Conservation (phyloP, 73 alveolate species). For the Paraurostyla sp. region DNA sequence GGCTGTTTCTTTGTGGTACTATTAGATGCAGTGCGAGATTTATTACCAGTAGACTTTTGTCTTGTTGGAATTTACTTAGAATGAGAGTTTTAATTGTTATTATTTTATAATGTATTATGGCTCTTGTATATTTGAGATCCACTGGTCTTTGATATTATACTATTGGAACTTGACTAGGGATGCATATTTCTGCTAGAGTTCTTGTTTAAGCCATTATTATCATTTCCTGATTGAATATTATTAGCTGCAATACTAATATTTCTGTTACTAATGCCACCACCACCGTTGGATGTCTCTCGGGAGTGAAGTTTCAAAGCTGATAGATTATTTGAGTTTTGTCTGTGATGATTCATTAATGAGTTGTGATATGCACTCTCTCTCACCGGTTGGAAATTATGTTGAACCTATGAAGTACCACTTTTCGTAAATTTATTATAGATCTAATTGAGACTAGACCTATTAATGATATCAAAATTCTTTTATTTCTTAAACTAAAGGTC, state of each 20-base stretch:
- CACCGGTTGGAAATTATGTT: not conserved
- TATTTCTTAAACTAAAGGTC: not conserved
- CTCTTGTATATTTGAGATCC: too few species aligned
- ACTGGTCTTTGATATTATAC: too few species aligned
- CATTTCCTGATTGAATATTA: not conserved
- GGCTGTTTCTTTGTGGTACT: not conserved
- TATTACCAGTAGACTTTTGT: too few species aligned
- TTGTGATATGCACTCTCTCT: not conserved
- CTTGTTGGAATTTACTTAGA: too few species aligned
- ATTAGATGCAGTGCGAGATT: too few species aligned
- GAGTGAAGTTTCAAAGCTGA: not conserved
- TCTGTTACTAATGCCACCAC: not conserved
- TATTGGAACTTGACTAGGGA: too few species aligned
- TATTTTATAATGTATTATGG: too few species aligned
- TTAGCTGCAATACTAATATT: not conserved
- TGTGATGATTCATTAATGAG: not conserved
- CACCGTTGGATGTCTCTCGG: not conserved
- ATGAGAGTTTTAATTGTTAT: too few species aligned
- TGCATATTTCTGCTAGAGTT: too few species aligned
- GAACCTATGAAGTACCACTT: not conserved
- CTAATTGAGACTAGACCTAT: conserved; percentile 6
- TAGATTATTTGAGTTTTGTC: not conserved
- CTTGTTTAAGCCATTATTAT: too few species aligned
- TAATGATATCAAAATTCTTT: conserved; percentile 14
- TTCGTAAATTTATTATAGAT: not conserved